Percentiles rank a stretch among this genome's conserved stretches.
These are phyloP conservation scores for Stephanodiscus triporus DNA, from an alignment of 108 stramenopile species.

Conservation along the genomic window DNA sequence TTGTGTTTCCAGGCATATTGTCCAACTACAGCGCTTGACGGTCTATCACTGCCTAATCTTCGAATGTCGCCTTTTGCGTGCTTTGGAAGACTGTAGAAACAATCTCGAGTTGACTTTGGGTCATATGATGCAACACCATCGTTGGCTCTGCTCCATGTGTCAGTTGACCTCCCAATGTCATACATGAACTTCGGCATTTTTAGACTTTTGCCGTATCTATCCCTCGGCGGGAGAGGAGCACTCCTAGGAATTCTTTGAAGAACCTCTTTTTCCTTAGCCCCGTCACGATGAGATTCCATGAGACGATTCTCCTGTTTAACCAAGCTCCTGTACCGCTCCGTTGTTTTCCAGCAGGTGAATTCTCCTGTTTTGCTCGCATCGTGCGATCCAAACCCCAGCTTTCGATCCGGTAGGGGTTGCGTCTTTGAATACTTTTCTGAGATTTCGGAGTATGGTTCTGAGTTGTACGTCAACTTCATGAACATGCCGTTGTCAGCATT, in stretches of 20 bases:
- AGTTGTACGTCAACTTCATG: constrained; percentile 56
- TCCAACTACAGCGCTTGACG: constrained; percentile 45
- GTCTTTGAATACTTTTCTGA: constrained; percentile 61
- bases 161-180: constrained; percentile 56
- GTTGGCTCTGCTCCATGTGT: background rate
- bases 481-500: constrained; percentile 71
- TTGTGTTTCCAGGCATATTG: constrained; percentile 49
- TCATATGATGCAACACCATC: constrained; percentile 32
- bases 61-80: constrained; percentile 52
- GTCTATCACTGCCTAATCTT: constrained; percentile 45
- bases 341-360: constrained; percentile 56
- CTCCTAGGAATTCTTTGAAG: constrained; percentile 20
- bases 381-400: constrained; percentile 64
- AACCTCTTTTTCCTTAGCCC: constrained; percentile 30
- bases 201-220: constrained; percentile 38
- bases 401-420: constrained; percentile 54
- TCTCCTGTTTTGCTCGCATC: constrained; percentile 64
- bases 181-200: constrained; percentile 51
- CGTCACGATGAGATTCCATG: constrained; percentile 26
- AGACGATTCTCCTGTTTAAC: constrained; percentile 54
- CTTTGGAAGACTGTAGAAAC: constrained; percentile 55
- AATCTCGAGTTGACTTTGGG: constrained; percentile 38
- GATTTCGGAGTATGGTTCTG: constrained; percentile 58
- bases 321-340: constrained; percentile 56
- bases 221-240: constrained; percentile 37